Evolutionary conservation across 768 basidiomycete species (phyloP).

Genomic region (Psilocybe cubensis): DNA sequence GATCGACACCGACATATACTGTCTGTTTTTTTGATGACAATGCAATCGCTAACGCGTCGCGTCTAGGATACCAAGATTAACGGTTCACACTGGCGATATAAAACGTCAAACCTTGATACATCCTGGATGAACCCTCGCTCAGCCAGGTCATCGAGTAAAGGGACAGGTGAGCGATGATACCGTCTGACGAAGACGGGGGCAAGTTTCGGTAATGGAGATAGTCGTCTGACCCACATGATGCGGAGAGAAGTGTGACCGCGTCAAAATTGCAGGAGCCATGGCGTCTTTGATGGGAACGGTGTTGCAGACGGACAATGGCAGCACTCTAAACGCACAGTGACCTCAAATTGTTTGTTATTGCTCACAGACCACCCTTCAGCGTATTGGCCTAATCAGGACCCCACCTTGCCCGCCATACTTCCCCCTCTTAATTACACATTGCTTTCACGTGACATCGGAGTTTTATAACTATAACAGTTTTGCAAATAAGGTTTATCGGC

Average conservation of each 20-base stretch:
- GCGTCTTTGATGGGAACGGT: no score
- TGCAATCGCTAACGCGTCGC: conserved; percentile 40
- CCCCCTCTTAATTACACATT: background rate
- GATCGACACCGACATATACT: conserved; percentile 91
- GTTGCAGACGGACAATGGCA: no score
- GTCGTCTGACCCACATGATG: conserved; percentile 23
- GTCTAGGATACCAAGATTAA: conserved; percentile 30
- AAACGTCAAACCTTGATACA: conserved; percentile 40
- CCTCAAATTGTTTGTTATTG: no score
- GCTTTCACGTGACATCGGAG: conserved; percentile 25
- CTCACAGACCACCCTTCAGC: no score
- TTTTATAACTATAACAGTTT: conserved; percentile 42
- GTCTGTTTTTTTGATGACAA: conserved; percentile 47
- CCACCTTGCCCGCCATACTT: background rate
- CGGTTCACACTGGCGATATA: background rate
- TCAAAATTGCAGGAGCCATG: background rate
- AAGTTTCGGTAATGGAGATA: conserved; percentile 7
- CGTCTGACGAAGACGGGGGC: background rate
- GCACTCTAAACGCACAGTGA: no score
- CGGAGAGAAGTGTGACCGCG: conserved; percentile 1
- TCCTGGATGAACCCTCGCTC: conserved; percentile 53
- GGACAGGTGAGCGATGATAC: conserved; percentile 15
- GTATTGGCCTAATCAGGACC: background rate
- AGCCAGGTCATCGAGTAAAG: conserved; percentile 45
- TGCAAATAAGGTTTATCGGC: conserved; percentile 49